These are phyloP conservation scores for Leptodontidium sp. DNA, from an alignment of 2,329 filamentous ascomycete genomes.

Conservation along the genomic window DNA sequence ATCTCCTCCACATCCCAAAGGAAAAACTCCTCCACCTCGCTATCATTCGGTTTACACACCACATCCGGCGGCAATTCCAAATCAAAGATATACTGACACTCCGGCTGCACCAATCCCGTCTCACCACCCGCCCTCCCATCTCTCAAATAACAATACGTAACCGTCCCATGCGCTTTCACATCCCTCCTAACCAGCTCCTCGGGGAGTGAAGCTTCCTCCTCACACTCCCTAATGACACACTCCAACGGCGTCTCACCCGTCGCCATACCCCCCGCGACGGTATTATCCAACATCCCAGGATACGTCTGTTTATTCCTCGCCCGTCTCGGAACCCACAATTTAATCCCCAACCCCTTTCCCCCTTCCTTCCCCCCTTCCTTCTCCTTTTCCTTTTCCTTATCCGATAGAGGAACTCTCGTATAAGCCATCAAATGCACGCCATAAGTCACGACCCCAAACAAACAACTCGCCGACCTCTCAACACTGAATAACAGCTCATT, in stretches of 20 bases:
- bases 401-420: slow-evolving; percentile 55
- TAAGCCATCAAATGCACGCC: slow-evolving; percentile 86
- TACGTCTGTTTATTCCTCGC: slow-evolving; percentile 85
- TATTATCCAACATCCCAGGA: slow-evolving; percentile 91
- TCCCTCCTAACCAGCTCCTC: slow-evolving; percentile 70
- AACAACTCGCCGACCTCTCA: slow-evolving; percentile 76
- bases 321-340: slow-evolving; percentile 85
- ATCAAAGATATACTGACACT: slow-evolving; percentile 92
- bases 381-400: slow-evolving; percentile 40
- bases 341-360: slow-evolving; percentile 58
- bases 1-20: slow-evolving; percentile 82
- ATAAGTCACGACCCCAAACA: slow-evolving; percentile 81
- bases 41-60: slow-evolving; percentile 79
- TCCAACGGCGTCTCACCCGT: slow-evolving; percentile 83
- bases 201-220: slow-evolving; percentile 86
- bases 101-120: slow-evolving; percentile 83
- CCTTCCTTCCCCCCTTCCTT: too few relatives aligned
- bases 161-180: slow-evolving; percentile 68
- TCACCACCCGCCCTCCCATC: slow-evolving; percentile 81
- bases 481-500: slow-evolving; percentile 74
- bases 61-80: slow-evolving; percentile 76
- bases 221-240: slow-evolving; percentile 83
- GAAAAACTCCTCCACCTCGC: slow-evolving; percentile 87
- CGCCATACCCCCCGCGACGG: slow-evolving; percentile 84
- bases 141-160: slow-evolving; percentile 87